Evolutionary conservation across 306 rosid species (phyloP), one percentile per base, ranked within the genome.

Genomic region (Glycine soja): DNA sequence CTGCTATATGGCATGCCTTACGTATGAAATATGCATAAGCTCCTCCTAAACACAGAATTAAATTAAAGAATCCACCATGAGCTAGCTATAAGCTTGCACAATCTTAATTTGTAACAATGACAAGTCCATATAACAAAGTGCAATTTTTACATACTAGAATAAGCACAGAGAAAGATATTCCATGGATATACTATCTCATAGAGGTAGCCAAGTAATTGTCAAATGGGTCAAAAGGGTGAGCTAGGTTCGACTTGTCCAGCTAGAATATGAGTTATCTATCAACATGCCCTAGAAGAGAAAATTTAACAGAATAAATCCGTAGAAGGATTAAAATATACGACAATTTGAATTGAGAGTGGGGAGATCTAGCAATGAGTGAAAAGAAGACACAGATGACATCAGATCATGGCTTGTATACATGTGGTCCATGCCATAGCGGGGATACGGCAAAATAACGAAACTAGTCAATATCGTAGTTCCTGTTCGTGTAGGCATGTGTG

Each of bases 341-440:
- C 56, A 66, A 77, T 66, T 18, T 66, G 74, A 77, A 66, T 66
- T 66, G 51, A 14, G 6, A 4, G 50, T 38, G 43, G 43, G 43
- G 7, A 38, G 34, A 51, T 16, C 14, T 10, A 76, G 63, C 16
- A 47, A 34, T 10, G 10, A 76, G 53, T 51, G 42, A 48, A 51
- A 62, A 61, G 80, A 48, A 64, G 52, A 15, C 9, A 5, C 46
- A 24, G 30, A 36, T 36, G 4, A 47, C 36, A 76, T 58, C 8
- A 8, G 0, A 24, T n/a, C 10, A 18, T 69, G 75, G 9, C 7
- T 12, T 18, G 15, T 13, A 0, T 52, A 52, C 4, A 11, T 82
- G 90, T 86, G 92, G 94, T 88, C 90, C 88, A 85, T 11, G 0
- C 90, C 87, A 84, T 32, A 0, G 68, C 64, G 48, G 40, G 53